Conservation (phyloP, 1,284 basidiomycete genomes). For the Austroboletus niveus region DNA sequence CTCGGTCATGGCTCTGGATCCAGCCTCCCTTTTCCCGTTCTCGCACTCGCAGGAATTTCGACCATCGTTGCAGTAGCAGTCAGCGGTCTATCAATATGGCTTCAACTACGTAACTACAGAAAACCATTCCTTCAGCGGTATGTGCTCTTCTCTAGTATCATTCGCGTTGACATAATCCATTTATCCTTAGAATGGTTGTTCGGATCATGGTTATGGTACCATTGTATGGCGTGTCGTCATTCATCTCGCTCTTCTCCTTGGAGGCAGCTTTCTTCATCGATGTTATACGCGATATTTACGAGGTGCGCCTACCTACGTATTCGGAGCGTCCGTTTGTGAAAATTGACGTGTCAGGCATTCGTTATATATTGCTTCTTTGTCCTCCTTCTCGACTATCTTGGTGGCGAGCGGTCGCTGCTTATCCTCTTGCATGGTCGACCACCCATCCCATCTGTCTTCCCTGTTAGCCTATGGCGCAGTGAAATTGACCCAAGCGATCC, state of each 20-base stretch:
- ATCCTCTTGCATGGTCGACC: constrained; percentile 89
- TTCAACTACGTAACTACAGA: constrained; percentile 90
- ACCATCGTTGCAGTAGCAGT: constrained; percentile 75
- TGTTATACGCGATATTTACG: constrained; percentile 92
- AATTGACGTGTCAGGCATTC: constrained; percentile 64
- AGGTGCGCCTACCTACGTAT: constrained; percentile 52
- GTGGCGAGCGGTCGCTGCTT: constrained; percentile 90
- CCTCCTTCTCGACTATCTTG: constrained; percentile 82
- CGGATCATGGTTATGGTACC: constrained; percentile 98
- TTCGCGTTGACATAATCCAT: constrained; percentile 2
- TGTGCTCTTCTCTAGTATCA: constrained; percentile 14
- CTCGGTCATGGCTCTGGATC: constrained; percentile 46
- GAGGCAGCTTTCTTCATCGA: constrained; percentile 97
- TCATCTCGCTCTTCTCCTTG: constrained; percentile 93
- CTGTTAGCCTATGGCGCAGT: constrained; percentile 71
- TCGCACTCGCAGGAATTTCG: constrained; percentile 60
- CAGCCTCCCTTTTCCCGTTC: constrained; percentile 52
- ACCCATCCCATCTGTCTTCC: constrained; percentile 86
- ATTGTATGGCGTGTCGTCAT: constrained; percentile 86
- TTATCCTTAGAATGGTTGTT: constrained; percentile 76
- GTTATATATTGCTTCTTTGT: constrained; percentile 95
- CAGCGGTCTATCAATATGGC: constrained; percentile 79
- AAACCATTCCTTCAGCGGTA: constrained; percentile 81
- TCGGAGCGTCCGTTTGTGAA: not conserved
- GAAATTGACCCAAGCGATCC: constrained; percentile 92